A percentile compares a stretch with the other conserved stretches of the same genome.
Evolutionary conservation across 352 stramenopile species (phyloP).

Genomic region (Salisapilia sapeloensis): DNA sequence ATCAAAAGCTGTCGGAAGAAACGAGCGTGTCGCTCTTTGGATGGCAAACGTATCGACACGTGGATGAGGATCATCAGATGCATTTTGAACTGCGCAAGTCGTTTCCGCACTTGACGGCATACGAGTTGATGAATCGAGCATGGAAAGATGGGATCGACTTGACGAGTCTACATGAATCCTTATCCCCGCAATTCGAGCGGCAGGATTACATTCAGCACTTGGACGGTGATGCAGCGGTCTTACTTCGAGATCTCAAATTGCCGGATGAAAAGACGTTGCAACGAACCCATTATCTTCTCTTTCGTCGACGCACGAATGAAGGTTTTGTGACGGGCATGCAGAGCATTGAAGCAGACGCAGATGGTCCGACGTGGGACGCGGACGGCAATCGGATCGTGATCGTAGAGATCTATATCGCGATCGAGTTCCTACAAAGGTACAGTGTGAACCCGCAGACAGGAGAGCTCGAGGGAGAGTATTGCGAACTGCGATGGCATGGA

Average conservation of each 20-base stretch:
- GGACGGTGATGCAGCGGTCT: constrained; percentile 7
- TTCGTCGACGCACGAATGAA: constrained; percentile 6
- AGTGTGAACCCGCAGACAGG: not conserved
- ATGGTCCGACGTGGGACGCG: constrained; percentile 2
- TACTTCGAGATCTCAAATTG: constrained; percentile 15
- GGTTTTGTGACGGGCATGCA: constrained; percentile 12
- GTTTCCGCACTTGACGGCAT: constrained; percentile 9
- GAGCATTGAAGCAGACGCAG: constrained; percentile 12
- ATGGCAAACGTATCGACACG: constrained; percentile 14
- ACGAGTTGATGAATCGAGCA: constrained; percentile 8
- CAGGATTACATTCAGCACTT: constrained; percentile 19
- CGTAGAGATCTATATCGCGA: constrained; percentile 10
- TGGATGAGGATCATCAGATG: constrained; percentile 14
- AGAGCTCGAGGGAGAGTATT: constrained; percentile 3
- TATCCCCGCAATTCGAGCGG: constrained; percentile 8
- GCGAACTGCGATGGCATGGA: constrained; percentile 7
- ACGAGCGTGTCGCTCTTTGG: constrained; percentile 12
- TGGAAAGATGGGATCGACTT: constrained; percentile 12
- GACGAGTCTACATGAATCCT: constrained; percentile 3
- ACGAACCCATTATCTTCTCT: constrained; percentile 15
- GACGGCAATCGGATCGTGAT: constrained; percentile 1
- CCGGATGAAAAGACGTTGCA: constrained; percentile 14
- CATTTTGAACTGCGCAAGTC: constrained; percentile 18
- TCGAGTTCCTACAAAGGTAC: constrained; percentile 9
- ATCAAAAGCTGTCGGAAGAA: not conserved